Percentiles rank a stretch among this genome's conserved stretches.
Conservation (phyloP, 192 early-diverging fungal genomes). For the Chytriomyces sp. region DNA sequence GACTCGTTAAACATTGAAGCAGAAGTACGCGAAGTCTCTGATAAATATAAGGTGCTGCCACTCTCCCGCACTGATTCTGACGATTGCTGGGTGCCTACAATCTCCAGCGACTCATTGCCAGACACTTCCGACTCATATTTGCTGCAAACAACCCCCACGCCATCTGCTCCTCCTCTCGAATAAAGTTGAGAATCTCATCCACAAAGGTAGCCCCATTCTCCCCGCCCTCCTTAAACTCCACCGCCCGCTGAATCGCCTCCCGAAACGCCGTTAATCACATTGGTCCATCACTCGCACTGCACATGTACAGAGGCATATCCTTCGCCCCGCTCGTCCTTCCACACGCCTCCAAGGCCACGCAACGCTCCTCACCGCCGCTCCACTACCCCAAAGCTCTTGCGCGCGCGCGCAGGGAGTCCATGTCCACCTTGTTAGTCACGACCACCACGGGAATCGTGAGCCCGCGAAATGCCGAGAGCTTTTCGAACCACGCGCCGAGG, state of each 20-base stretch:
- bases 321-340: conserved; percentile 13
- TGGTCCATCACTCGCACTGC: conserved; percentile 56
- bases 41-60: background rate
- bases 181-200: conserved; percentile 53
- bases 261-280: conserved; percentile 60
- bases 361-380: conserved; percentile 38
- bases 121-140: no score
- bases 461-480: conserved; percentile 44
- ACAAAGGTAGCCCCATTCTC: conserved; percentile 46
- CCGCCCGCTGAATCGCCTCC: conserved; percentile 50
- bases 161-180: conserved; percentile 47
- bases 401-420: conserved; percentile 55
- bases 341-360: conserved; percentile 21
- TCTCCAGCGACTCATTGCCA: background rate
- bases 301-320: conserved; percentile 43
- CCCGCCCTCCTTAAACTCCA: conserved; percentile 46
- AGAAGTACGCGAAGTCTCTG: background rate
- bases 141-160: conserved; percentile 24
- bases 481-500: conserved; percentile 61
- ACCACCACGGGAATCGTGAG: conserved; percentile 53
- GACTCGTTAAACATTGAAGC: background rate
- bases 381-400: conserved; percentile 55
- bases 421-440: conserved; percentile 66
- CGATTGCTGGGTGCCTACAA: background rate
- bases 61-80: background rate